phyloP scores from a whole-genome alignment of 495 filamentous ascomycete genomes.

The Schizothecium vesticola region DNA sequence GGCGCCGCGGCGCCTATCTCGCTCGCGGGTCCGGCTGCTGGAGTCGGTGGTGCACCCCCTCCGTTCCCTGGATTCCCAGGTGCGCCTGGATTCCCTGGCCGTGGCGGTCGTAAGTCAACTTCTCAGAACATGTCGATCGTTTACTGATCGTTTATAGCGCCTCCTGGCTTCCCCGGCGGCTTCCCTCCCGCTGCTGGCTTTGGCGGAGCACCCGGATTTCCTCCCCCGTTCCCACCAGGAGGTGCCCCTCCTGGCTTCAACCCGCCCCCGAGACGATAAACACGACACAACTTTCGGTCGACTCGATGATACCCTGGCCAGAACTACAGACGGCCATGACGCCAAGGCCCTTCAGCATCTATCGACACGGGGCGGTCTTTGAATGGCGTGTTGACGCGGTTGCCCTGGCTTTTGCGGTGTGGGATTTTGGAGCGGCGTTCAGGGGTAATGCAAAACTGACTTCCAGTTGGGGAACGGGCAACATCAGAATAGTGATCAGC shows the following conservation, averaged over 20 bases:
- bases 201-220: constrained; percentile 47
- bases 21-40: constrained; percentile 80
- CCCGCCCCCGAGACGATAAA: constrained; percentile 59
- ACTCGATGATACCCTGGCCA: constrained; percentile 16
- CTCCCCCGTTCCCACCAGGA: constrained; percentile 48
- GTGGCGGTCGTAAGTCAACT: constrained; percentile 63
- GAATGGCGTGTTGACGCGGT: constrained; percentile 8
- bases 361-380: constrained; percentile 5
- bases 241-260: constrained; percentile 62
- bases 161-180: constrained; percentile 55
- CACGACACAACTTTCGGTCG: constrained; percentile 14
- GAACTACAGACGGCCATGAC: constrained; percentile 5
- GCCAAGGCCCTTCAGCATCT: background rate
- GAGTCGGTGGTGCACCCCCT: constrained; percentile 71
- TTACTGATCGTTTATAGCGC: constrained; percentile 13
- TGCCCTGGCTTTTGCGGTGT: constrained; percentile 17
- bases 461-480: constrained; percentile 8
- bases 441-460: constrained; percentile 23
- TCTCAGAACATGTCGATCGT: background rate
- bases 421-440: constrained; percentile 23
- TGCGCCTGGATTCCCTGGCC: constrained; percentile 40
- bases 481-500: background rate
- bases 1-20: constrained; percentile 71
- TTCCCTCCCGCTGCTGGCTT: constrained; percentile 45
- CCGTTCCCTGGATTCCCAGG: constrained; percentile 64